A percentile compares a stretch with the other conserved stretches of the same genome.
These are phyloP conservation scores for Croton setiger DNA, from an alignment of 441 rosid species.

Conservation along the genomic window DNA sequence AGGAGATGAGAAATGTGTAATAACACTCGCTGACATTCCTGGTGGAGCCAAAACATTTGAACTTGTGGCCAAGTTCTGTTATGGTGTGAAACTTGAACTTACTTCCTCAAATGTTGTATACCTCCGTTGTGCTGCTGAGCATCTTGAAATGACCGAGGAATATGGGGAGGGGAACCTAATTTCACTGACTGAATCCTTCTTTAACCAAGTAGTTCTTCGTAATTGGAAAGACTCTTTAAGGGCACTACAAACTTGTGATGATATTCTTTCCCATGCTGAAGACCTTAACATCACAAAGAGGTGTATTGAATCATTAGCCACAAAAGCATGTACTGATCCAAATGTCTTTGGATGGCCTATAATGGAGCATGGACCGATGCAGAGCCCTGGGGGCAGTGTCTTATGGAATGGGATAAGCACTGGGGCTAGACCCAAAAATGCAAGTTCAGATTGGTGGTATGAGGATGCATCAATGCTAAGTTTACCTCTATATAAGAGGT, in stretches of 20 bases:
- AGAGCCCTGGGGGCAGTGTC: conserved; percentile 95
- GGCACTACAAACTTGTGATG: conserved; percentile 81
- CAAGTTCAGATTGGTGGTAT: conserved; percentile 94
- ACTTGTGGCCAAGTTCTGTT: conserved; percentile 92
- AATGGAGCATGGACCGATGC: conserved; percentile 88
- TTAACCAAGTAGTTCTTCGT: conserved; percentile 74
- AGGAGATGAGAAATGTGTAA: conserved; percentile 65
- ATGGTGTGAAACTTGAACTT: conserved; percentile 90
- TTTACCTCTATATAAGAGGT: conserved; percentile 67
- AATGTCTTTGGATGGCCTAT: conserved; percentile 93
- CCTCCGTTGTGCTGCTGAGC: conserved; percentile 87
- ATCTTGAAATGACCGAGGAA: conserved; percentile 90
- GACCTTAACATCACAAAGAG: conserved; percentile 64
- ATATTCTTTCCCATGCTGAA: conserved; percentile 63
- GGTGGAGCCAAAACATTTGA: conserved; percentile 93
- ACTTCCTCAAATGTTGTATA: conserved; percentile 81
- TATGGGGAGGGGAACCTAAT: conserved; percentile 87
- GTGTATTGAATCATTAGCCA: conserved; percentile 77
- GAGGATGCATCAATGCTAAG: conserved; percentile 83
- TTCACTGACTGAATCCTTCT: conserved; percentile 70
- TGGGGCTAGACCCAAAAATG: conserved; percentile 72
- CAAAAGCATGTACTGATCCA: conserved; percentile 77
- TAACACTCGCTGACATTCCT: conserved; percentile 60
- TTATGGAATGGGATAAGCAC: conserved; percentile 98
- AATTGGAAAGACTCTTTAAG: conserved; percentile 89